A percentile compares a stretch with the other conserved stretches of the same genome.
Conservation (phyloP, 768 basidiomycete genomes). For the Sarcomyxa edulis region DNA sequence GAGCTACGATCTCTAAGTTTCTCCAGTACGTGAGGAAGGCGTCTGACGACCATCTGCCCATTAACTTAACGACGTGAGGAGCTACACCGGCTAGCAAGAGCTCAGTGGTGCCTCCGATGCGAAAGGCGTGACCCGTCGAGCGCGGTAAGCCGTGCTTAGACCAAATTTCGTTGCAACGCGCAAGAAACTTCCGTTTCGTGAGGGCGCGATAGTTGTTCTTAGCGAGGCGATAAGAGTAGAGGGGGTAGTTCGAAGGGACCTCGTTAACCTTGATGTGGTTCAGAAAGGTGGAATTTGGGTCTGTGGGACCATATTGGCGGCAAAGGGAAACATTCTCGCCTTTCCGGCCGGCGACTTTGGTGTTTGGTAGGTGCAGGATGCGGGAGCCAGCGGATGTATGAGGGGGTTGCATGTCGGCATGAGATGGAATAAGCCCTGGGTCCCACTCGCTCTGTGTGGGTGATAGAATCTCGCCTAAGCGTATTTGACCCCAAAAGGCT, state of each 20-base stretch:
- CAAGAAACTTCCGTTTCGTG: conserved; percentile 13
- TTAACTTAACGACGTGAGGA: conserved; percentile 23
- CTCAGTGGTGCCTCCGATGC: conserved; percentile 31
- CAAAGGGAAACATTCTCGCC: conserved; percentile 17
- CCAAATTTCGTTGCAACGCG: conserved; percentile 22
- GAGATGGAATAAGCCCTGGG: too few species aligned
- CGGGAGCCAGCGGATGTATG: conserved; percentile 8
- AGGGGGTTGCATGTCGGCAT: background rate
- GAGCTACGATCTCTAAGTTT: conserved; percentile 13
- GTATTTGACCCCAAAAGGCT: conserved; percentile 27
- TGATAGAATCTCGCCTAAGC: conserved; percentile 25
- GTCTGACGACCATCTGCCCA: conserved; percentile 28
- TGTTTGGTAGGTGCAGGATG: conserved; percentile 17
- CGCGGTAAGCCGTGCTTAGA: conserved; percentile 5
- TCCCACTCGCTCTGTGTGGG: background rate
- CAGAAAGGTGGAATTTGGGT: conserved; percentile 12
- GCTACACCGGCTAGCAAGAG: conserved; percentile 21
- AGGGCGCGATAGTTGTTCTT: conserved; percentile 7
- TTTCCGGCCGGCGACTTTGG: conserved; percentile 13
- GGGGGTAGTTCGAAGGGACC: conserved; percentile 4
- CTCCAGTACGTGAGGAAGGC: conserved; percentile 29
- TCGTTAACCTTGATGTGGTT: conserved; percentile 13
- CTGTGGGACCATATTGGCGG: conserved; percentile 6
- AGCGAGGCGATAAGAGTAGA: conserved; percentile 11
- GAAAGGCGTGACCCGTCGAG: conserved; percentile 24